These are phyloP conservation scores for Naganishia liquefaciens DNA, from an alignment of 1,284 basidiomycete species.

Conservation along the genomic window DNA sequence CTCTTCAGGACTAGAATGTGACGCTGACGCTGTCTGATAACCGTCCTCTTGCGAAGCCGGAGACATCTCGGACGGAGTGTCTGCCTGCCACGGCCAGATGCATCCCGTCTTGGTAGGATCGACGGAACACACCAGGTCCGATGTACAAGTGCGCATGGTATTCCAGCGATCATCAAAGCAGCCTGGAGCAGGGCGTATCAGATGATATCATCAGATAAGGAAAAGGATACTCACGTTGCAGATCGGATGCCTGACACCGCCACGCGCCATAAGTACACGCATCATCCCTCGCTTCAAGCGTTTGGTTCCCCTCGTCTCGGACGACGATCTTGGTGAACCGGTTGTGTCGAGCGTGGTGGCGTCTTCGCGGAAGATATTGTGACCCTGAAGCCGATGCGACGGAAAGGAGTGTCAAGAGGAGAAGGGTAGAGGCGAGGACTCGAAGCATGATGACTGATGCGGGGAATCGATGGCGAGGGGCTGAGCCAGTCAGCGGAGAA, in stretches of 20 bases:
- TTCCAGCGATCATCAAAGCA: slow-evolving; percentile 43
- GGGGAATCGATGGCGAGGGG: not conserved
- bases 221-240: slow-evolving; percentile 19
- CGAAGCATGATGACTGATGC: slow-evolving; percentile 12
- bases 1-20: not conserved
- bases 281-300: slow-evolving; percentile 8
- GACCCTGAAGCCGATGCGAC: not conserved
- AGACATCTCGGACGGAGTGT: not conserved
- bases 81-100: slow-evolving; percentile 43
- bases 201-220: not conserved
- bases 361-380: slow-evolving; percentile 18
- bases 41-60: too few relatives aligned
- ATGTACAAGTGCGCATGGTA: slow-evolving; percentile 41
- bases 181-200: slow-evolving; percentile 25
- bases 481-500: slow-evolving; percentile 18
- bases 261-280: slow-evolving; percentile 27
- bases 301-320: not conserved
- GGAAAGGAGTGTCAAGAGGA: slow-evolving; percentile 15
- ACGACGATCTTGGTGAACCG: slow-evolving; percentile 9
- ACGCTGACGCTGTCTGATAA: too few relatives aligned
- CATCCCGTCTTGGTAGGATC: slow-evolving; percentile 40
- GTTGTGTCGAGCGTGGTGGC: slow-evolving; percentile 15
- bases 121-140: slow-evolving; percentile 44
- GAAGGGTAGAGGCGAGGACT: slow-evolving; percentile 9
- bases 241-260: slow-evolving; percentile 20